Evolutionary conservation across 2,329 filamentous ascomycete genomes (phyloP).

Genomic region (Nemania bipapillata): DNA sequence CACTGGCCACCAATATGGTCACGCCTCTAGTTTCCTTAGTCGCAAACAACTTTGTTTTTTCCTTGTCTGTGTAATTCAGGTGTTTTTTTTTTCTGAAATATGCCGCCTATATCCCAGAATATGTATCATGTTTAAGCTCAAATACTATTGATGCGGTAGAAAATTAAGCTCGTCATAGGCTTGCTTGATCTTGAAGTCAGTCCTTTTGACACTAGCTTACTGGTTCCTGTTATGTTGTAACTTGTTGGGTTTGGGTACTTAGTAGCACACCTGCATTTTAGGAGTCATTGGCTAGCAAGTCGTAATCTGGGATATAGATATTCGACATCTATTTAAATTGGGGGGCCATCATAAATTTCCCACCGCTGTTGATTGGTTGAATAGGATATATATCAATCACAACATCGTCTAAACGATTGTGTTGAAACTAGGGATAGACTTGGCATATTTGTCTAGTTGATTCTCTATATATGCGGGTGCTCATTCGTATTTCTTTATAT

Average conservation of each 20-base stretch:
- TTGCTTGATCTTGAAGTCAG: neutral
- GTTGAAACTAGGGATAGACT: too few relatives aligned
- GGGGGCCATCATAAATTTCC: too few relatives aligned
- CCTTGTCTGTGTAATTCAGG: conserved; percentile 47
- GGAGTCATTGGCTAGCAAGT: too few relatives aligned
- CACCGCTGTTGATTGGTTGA: too few relatives aligned
- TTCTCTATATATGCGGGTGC: too few relatives aligned
- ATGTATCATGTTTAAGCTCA: conserved; percentile 31
- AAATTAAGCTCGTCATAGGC: neutral
- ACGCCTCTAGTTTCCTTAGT: conserved; percentile 51
- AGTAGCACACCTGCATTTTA: neutral
- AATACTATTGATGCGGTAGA: neutral
- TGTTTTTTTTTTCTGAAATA: conserved; percentile 44
- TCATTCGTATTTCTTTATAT: too few relatives aligned
- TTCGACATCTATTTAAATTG: too few relatives aligned
- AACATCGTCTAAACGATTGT: too few relatives aligned
- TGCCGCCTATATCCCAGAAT: conserved; percentile 46
- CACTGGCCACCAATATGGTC: conserved; percentile 43
- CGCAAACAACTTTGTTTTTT: conserved; percentile 46
- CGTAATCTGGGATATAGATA: too few relatives aligned
- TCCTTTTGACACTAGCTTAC: neutral
- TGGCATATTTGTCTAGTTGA: too few relatives aligned
- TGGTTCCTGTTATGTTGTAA: neutral
- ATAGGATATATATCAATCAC: too few relatives aligned
- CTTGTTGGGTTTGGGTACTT: too few relatives aligned